Evolutionary conservation across 163 green algal species (phyloP), one percentile per base, ranked within the genome.

Genomic region (Scenedesmus sp.): DNA sequence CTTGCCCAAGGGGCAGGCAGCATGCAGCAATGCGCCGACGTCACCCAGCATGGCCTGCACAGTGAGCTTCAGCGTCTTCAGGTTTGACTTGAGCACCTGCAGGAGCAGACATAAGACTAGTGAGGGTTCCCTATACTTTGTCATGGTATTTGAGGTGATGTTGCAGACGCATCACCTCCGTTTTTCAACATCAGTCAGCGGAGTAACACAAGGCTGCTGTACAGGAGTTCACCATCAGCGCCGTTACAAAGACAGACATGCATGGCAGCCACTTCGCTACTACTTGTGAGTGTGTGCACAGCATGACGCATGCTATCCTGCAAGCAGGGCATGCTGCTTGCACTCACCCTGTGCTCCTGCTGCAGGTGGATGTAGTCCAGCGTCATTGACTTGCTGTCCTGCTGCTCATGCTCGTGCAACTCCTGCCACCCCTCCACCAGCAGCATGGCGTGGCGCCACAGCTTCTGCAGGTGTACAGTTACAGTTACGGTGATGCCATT

Each of bases 31-130:
- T 35, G 56, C 35, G 46, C 42, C 72, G 12, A 91, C 40, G 35
- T 91, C 87, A 15, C 40, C 56, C 7, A 91, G 37, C 53, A 91
- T 59, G 24, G 72, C 12, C 53, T 80, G 76, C 42, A 86, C 56
- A 12, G 79, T 91, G 20, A 42, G 43, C 59, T 87, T 86, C 35
- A 91, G 30, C 0, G 43, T 61, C 24, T 46, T 53, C 56, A 91
- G 37, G 35, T 87, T 86, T 10, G n/a, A 61, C n/a, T 87, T 70
- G 26, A 91, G 56, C 30, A 49, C 56, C 78, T 87, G 78, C 70
- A 76, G 33, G 43, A 44, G 13, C 22, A 53, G 37, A 65, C 9
- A 51, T n/a, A 42, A 86, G 26, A 37, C 9, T 3, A 35, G 59
- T 10, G 18, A 72, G 10, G 59, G 5, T 72, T 6, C 3, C 3